These are phyloP conservation scores for Flammula alnicola DNA, from an alignment of 1,284 basidiomycete species.

Conservation along the genomic window DNA sequence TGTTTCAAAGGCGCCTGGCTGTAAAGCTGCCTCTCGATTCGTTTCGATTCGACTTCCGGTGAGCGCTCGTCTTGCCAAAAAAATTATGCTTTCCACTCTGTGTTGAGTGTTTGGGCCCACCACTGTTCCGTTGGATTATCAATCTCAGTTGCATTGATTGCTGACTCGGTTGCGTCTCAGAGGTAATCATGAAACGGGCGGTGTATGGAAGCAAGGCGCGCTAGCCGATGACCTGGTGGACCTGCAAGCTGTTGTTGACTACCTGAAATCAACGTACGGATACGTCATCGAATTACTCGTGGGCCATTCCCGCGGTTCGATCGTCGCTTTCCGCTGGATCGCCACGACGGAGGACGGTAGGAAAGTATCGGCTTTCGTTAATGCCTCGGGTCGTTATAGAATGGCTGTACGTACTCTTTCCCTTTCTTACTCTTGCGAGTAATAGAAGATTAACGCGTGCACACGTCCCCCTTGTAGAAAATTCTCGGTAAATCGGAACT, in stretches of 20 bases:
- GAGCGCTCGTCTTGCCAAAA: conserved; percentile 26
- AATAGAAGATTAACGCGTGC: conserved; percentile 23
- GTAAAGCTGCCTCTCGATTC: conserved; percentile 73
- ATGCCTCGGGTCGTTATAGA: conserved; percentile 73
- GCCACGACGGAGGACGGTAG: conserved; percentile 61
- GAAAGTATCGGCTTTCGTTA: conserved; percentile 62
- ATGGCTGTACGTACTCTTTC: conserved; percentile 60
- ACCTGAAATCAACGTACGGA: conserved; percentile 59
- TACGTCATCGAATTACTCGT: conserved; percentile 71
- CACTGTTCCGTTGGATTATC: not conserved
- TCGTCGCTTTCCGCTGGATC: conserved; percentile 70
- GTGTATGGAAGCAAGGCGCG: conserved; percentile 62
- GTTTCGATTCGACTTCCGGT: conserved; percentile 87
- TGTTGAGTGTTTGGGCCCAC: not conserved
- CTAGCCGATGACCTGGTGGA: conserved; percentile 67
- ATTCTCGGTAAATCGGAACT: conserved; percentile 43
- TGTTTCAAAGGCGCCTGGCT: conserved; percentile 79
- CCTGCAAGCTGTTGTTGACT: conserved; percentile 63
- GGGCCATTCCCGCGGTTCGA: conserved; percentile 74
- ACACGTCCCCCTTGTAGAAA: conserved; percentile 38
- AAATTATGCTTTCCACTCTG: not conserved
- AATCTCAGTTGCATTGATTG: conserved; percentile 5
- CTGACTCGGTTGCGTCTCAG: conserved; percentile 40
- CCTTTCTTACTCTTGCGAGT: conserved; percentile 5
- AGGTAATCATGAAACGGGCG: conserved; percentile 76